Base-by-base conservation (phyloP, 441 rosid genomes). In the Pelargonium myrrhifolium region DNA sequence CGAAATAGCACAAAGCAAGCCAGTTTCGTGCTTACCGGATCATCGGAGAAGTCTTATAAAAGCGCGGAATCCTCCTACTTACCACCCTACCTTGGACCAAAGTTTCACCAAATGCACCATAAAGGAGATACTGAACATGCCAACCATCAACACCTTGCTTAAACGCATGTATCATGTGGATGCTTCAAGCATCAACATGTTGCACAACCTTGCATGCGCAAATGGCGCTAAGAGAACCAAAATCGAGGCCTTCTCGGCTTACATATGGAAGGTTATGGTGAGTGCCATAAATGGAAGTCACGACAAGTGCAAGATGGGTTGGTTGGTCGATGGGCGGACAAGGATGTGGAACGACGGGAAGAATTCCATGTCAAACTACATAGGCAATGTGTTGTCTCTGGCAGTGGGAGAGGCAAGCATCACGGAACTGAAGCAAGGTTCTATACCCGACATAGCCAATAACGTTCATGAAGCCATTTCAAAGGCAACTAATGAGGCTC, bases 161-260 rank as follows among this genome's bases (percentile, higher is more conserved):
- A 88, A 87, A 78, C 95, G 96, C 66, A 91, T 89, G 60, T 88
- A 92, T 65, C 81, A 82, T 56, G 79, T 92, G 14, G 85, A 87
- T 21, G 81, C 76, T 20, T 78, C 83, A 1, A 80, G 78, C 79
- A 78, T 92, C 64, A 69, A 77, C 22, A 65, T 65, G 43, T 79
- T 92, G 73, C 98, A 88, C 26, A 76, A 63, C 42, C 80, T 79
- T 17, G 93, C 96, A 4, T 79, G 75, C 39, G 71, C 59, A 1
- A 63, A 79, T 3, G 86, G 93, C 60, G 75, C 63, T 55, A 82
- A 64, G 53, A 82, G 84, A 77, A 87, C 96, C 1, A 88, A 89
- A 78, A 86, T 89, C 2, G 92, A 92, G 78, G 98, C 93, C 11
- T 87, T 89, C 78, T 88, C 98, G 0, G 96, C 98, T 66, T 85